Base-by-base conservation (phyloP, 1,139 yeast species). In the Taphrina confusa region DNA sequence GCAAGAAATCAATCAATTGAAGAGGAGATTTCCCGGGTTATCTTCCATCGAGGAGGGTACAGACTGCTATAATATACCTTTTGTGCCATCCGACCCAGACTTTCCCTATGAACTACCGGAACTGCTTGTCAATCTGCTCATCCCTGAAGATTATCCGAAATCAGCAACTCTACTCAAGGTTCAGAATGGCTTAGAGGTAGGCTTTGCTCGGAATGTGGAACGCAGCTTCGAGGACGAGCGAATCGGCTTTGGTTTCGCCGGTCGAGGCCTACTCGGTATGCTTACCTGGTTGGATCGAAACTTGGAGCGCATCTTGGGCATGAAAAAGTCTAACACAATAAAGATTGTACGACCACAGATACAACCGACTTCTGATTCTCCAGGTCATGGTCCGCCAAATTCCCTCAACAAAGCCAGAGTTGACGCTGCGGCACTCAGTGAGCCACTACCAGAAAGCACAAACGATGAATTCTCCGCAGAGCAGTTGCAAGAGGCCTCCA, bases 161-260 rank as follows among this genome's bases (percentile, higher is more conserved):
- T 42, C 57, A 4, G 57, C 59, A 4, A 66, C 66, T 5, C 65
- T 65, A 5, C 68, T 76, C 37, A 57, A 62, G 20, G 85, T 87
- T 3, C 74, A 82, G 54, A 85, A 79, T 25, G 88, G 84, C 45
- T 83, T 86, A n/a, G 90, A 92, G 0, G 74, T 83, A 62, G 92
- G 92, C 0, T 83, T 74, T 69, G 81, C 88, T 12, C 76, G 80
- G 14, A 85, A 85, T 66, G 75, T 86, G 12, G 92, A 86, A 67
- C 67, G 73, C 9, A 92, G 90, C 5, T 87, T 83, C 70, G 81
- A 78, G 8, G 71, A 12, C 12, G 58, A 54, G 20, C 42, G 36
- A 6, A 30, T 54, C 2, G 58, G 58, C 12, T 25, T 25, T 28
- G 58, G 51, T 2, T 33, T 33, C 42, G 49, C 51, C 12, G 51